These are phyloP conservation scores for Saccharomycopsis hybrid DNA, from an alignment of 1,139 yeast species.

Conservation along the genomic window DNA sequence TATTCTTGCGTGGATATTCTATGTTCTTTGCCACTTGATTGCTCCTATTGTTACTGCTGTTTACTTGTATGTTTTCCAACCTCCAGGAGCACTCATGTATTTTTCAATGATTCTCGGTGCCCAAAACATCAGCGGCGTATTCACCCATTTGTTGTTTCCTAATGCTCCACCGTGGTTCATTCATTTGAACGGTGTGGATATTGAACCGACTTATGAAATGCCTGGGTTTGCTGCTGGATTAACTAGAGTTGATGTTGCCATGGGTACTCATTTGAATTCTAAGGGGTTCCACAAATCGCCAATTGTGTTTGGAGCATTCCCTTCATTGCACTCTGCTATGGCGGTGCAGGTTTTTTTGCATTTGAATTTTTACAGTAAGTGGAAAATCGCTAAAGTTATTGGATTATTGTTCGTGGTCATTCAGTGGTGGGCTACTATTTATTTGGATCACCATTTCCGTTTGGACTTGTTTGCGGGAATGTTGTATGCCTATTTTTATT, in stretches of 20 bases:
- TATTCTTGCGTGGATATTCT: conserved; percentile 51
- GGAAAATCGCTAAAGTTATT: conserved; percentile 35
- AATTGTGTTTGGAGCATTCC: conserved; percentile 66
- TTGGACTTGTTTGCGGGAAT: conserved; percentile 52
- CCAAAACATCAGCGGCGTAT: conserved; percentile 54
- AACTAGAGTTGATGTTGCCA: conserved; percentile 53
- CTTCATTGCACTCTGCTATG: conserved; percentile 61
- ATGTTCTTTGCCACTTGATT: conserved; percentile 53
- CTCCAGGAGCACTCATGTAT: conserved; percentile 50
- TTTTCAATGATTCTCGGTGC: conserved; percentile 49
- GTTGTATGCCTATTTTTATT: conserved; percentile 41
- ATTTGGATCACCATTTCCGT: conserved; percentile 67
- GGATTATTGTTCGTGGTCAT: conserved; percentile 38
- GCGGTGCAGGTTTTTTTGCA: conserved; percentile 49
- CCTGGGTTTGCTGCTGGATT: conserved; percentile 69
- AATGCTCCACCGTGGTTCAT: conserved; percentile 73
- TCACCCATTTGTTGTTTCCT: conserved; percentile 55
- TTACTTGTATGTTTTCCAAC: conserved; percentile 60
- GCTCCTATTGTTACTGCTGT: conserved; percentile 58
- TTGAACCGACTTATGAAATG: conserved; percentile 48
- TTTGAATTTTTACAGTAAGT: conserved; percentile 35
- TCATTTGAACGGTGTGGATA: conserved; percentile 50
- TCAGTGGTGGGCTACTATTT: conserved; percentile 76
- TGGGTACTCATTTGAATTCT: conserved; percentile 57
- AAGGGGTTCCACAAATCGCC: conserved; percentile 62